Percentiles rank a stretch among this genome's conserved stretches.
Conservation (phyloP, 345 rosid genomes). For the Brassica rapa region DNA sequence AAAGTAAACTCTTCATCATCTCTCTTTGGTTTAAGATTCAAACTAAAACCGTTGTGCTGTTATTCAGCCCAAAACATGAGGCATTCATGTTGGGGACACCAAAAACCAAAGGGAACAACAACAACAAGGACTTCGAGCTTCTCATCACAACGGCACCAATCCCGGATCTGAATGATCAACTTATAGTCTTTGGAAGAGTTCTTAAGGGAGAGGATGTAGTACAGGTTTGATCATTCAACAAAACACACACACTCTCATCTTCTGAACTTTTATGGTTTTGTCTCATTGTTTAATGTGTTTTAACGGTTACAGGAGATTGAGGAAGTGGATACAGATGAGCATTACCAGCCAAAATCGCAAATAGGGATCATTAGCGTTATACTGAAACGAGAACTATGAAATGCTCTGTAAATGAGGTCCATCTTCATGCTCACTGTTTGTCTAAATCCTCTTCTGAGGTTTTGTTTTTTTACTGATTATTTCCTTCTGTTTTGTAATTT, state of each 20-base stretch:
- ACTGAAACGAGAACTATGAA: constrained; percentile 59
- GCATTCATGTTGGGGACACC: constrained; percentile 84
- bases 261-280: background rate
- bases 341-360: constrained; percentile 71
- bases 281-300: background rate
- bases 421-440: constrained; percentile 15
- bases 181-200: constrained; percentile 77
- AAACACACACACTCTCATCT: background rate
- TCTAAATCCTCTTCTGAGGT: constrained; percentile 15
- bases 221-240: constrained; percentile 52
- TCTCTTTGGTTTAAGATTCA: background rate
- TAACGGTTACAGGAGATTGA: constrained; percentile 78
- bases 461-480: constrained; percentile 3
- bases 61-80: constrained; percentile 71
- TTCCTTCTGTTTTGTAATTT: constrained; percentile 31
- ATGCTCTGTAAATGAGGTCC: constrained; percentile 39
- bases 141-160: constrained; percentile 85
- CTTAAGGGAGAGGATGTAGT: constrained; percentile 82
- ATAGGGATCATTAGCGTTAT: constrained; percentile 56
- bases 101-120: constrained; percentile 50
- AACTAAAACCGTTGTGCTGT: background rate
- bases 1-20: background rate
- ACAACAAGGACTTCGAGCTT: constrained; percentile 57
- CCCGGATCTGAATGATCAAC: constrained; percentile 72
- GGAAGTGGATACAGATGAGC: constrained; percentile 95